Evolutionary conservation across 306 rosid species (phyloP), one percentile per base, ranked within the genome.

Genomic region (Fragaria nilgerrensis): DNA sequence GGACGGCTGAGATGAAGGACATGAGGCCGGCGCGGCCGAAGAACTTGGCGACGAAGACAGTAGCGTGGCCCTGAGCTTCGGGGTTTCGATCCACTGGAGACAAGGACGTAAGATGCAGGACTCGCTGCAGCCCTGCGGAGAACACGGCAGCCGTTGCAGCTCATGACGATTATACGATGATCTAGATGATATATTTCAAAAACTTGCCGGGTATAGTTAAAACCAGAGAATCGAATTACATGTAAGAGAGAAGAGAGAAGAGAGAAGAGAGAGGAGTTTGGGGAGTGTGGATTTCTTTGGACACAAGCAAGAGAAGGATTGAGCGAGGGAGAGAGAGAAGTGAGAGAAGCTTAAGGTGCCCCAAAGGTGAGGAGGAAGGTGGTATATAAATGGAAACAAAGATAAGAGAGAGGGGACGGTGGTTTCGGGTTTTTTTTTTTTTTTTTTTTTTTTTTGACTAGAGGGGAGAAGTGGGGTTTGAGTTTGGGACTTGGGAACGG

Each of bases 21-120:
- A 95, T 92, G 63, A 95, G 98, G 67, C 97, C 98, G 14, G 98
- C 98, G 25, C 98, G 98, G 85, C 98, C 98, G 34, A 95, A 95
- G 88, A 95, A 95, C 89, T 95, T 95, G 81, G 98, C 98, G 1
- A 95, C 97, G 59, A 95, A 95, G 72, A 92, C 92, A 15, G 98
- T 95, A 62, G 98, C 98, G 77, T 95, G 89, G 27, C 97, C 98
- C 84, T 95, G 98, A 16, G 98, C 87, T 77, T 95, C 97, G 27
- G 97, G 56, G 85, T 87, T 0, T 92, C 97, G 71, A 95, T 95
- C 97, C 96, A 92, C 78, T 92, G 98, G 43, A 95, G 78, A 68
- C 97, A 95, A 34, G 98, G 97, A 22, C 98, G 86, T 68, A 95
- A 77, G 76, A 95, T 87, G 80, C 98, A 95, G 23, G 93, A 82